Percentiles rank a stretch among this genome's conserved stretches.
Evolutionary conservation across 768 basidiomycete genomes (phyloP).

Genomic region (Cantharellus anzutake): DNA sequence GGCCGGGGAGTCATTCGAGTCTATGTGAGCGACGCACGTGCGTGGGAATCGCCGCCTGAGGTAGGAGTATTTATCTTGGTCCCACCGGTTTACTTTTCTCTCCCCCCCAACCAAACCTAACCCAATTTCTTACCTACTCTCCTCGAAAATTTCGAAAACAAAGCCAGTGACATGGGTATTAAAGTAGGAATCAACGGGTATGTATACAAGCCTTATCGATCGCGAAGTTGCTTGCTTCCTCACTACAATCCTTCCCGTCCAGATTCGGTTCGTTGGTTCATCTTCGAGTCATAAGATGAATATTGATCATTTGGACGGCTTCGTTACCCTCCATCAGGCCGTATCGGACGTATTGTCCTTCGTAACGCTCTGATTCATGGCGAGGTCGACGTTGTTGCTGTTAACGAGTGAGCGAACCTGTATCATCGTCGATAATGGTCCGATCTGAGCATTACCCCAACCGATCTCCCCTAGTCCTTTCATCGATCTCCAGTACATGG

Average conservation of each 20-base stretch:
- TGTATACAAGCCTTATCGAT: conserved; percentile 13
- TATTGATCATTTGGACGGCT: neutral
- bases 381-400: conserved; percentile 71
- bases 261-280: conserved; percentile 41
- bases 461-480: conserved; percentile 47
- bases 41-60: no score
- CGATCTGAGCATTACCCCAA: neutral
- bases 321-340: conserved; percentile 36
- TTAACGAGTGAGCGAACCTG: conserved; percentile 63
- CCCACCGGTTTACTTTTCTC: no score
- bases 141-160: no score
- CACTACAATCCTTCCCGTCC: neutral
- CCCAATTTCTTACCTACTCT: no score
- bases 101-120: no score
- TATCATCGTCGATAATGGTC: neutral
- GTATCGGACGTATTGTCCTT: conserved; percentile 97
- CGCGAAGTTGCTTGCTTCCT: conserved; percentile 1
- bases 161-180: conserved; percentile 26
- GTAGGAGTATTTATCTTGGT: no score
- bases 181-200: conserved; percentile 97
- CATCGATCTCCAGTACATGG: conserved; percentile 96
- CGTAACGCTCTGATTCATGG: conserved; percentile 72
- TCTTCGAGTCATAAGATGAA: neutral
- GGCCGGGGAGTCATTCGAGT: no score
- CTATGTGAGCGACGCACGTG: no score